Conservation (phyloP, 257 asterid genomes). For the Phtheirospermum japonicum region DNA sequence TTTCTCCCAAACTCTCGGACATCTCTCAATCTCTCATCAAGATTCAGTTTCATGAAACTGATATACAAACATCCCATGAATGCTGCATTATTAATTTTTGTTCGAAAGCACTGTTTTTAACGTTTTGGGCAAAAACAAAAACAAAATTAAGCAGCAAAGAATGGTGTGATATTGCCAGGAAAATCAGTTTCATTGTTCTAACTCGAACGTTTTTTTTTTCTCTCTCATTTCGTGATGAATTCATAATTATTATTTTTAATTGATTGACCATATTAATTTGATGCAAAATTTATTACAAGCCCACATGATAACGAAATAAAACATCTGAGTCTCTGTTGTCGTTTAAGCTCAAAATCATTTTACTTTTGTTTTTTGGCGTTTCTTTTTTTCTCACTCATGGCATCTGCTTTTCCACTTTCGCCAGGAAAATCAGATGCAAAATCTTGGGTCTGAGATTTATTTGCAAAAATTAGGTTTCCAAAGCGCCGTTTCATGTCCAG, state of each 20-base stretch:
- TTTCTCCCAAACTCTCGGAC: conserved; percentile 17
- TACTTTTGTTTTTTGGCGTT: not conserved
- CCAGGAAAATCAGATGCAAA: conserved; percentile 34
- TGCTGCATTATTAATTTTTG: conserved; percentile 24
- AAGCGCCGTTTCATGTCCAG: conserved; percentile 12
- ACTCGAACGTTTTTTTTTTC: conserved; percentile 30
- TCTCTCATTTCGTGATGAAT: conserved; percentile 29
- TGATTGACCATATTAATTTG: conserved; percentile 28
- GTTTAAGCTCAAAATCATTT: conserved; percentile 22
- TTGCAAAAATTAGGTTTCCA: conserved; percentile 24
- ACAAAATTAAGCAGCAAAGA: conserved; percentile 20
- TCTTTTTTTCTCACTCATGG: conserved; percentile 23
- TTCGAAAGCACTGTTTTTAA: conserved; percentile 9
- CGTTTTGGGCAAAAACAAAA: conserved; percentile 29
- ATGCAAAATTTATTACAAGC: conserved; percentile 28
- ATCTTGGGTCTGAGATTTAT: conserved; percentile 22
- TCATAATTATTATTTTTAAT: conserved; percentile 29
- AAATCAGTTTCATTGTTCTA: conserved; percentile 33
- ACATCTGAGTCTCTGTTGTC: conserved; percentile 17
- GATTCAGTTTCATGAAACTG: conserved; percentile 20
- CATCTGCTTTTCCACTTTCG: conserved; percentile 26
- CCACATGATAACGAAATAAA: conserved; percentile 18
- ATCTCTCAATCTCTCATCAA: conserved; percentile 16
- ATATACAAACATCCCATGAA: conserved; percentile 25
- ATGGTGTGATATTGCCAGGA: conserved; percentile 14